phyloP scores from a whole-genome alignment of 2,329 filamentous ascomycete genomes.

The Colletotrichum lindemuthianum region DNA sequence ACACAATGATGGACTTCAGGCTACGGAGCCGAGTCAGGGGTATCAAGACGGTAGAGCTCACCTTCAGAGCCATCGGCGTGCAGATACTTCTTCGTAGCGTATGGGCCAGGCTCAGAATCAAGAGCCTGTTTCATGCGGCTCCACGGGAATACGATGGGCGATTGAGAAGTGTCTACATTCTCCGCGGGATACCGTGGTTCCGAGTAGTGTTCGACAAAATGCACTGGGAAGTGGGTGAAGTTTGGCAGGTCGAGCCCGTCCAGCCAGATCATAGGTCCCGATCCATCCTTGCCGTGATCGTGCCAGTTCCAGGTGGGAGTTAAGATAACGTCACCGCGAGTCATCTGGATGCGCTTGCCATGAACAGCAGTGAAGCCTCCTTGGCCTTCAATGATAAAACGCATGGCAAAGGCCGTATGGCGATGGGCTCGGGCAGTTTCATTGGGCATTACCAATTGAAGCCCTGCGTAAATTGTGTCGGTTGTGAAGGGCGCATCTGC shows the following conservation, averaged over 20 bases:
- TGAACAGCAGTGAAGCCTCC: conserved; percentile 65
- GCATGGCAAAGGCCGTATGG: conserved; percentile 63
- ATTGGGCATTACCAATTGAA: conserved; percentile 64
- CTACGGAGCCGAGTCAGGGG: neutral
- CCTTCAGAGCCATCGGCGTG: conserved; percentile 44
- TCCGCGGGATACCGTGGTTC: conserved; percentile 53
- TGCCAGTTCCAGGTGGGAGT: conserved; percentile 67
- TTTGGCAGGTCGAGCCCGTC: conserved; percentile 63
- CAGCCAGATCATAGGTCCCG: conserved; percentile 65
- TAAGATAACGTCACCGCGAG: conserved; percentile 62
- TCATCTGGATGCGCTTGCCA: conserved; percentile 59
- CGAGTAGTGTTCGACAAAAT: conserved; percentile 62
- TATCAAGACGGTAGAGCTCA: conserved; percentile 33
- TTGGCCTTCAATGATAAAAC: conserved; percentile 65
- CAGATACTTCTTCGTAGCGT: conserved; percentile 45
- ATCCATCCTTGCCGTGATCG: conserved; percentile 65
- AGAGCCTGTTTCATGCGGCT: conserved; percentile 52
- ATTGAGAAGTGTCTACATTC: conserved; percentile 49
- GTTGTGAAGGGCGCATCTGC: conserved; percentile 62
- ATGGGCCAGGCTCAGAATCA: conserved; percentile 46
- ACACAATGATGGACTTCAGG: neutral
- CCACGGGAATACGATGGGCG: conserved; percentile 61
- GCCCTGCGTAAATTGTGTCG: conserved; percentile 64
- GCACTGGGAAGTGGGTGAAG: conserved; percentile 60
- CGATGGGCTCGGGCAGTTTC: conserved; percentile 63